Evolutionary conservation across 1,139 yeast genomes (phyloP).

Genomic region (Scheffersomyces stambukii): DNA sequence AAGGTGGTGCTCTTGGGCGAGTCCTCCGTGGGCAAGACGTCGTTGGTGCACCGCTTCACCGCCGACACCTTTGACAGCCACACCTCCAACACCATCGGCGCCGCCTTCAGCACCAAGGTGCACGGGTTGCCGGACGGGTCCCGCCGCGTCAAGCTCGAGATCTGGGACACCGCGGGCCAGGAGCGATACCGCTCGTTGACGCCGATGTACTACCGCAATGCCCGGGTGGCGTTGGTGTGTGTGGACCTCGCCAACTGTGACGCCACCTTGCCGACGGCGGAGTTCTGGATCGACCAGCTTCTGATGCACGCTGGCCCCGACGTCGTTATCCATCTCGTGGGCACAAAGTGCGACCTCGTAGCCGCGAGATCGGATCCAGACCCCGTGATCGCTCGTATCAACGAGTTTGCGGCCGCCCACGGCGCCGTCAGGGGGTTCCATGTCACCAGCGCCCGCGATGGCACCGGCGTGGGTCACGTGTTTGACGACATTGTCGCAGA

Average conservation of each 20-base stretch:
- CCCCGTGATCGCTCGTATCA: constrained; percentile 5
- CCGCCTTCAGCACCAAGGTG: constrained; percentile 43
- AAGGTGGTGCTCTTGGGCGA: constrained; percentile 45
- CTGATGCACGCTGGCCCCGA: constrained; percentile 21
- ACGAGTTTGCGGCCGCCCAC: constrained; percentile 8
- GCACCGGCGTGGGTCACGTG: constrained; percentile 38
- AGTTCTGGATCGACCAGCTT: constrained; percentile 44
- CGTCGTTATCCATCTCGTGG: constrained; percentile 26
- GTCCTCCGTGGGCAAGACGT: constrained; percentile 46
- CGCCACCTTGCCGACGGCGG: constrained; percentile 34
- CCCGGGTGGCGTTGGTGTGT: constrained; percentile 39
- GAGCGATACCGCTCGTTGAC: constrained; percentile 45
- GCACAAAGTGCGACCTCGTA: constrained; percentile 30
- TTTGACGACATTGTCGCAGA: constrained; percentile 39
- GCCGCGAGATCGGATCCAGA: constrained; percentile 2
- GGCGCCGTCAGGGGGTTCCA: constrained; percentile 14
- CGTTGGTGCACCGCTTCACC: constrained; percentile 41
- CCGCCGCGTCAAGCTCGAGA: constrained; percentile 32
- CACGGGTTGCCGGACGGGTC: constrained; percentile 16
- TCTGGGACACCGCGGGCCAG: constrained; percentile 55
- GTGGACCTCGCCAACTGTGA: constrained; percentile 31
- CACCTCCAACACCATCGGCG: constrained; percentile 46
- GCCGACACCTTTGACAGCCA: constrained; percentile 32
- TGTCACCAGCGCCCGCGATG: constrained; percentile 46
- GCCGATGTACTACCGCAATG: constrained; percentile 48